phyloP scores from a whole-genome alignment of 257 asterid species.

The Solanum paucissectum region DNA sequence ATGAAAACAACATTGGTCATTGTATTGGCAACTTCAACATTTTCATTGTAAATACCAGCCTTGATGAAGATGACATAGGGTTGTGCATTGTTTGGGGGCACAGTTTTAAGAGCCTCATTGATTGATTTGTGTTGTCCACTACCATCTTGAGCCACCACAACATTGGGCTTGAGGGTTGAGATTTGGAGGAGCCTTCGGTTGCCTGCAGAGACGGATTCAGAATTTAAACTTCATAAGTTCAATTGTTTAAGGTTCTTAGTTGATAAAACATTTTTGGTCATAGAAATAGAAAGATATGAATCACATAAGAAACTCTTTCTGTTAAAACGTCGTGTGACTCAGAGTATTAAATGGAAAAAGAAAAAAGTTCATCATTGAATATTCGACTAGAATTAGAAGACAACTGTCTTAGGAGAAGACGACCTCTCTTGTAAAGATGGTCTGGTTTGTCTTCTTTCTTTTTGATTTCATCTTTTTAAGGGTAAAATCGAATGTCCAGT shows the following conservation, averaged over 20 bases:
- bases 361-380: neutral
- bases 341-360: neutral
- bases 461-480: too few relatives aligned
- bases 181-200: conserved; percentile 24
- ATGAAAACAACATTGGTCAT: conserved; percentile 26
- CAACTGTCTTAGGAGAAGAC: neutral
- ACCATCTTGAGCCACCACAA: conserved; percentile 65
- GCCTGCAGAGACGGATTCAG: neutral
- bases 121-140: conserved; percentile 43
- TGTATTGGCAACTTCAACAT: conserved; percentile 26
- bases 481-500: neutral
- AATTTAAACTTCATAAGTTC: neutral
- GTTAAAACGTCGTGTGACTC: neutral
- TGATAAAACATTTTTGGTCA: neutral
- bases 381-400: neutral
- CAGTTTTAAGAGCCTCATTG: conserved; percentile 36
- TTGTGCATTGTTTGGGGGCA: conserved; percentile 24
- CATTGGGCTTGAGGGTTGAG: conserved; percentile 24
- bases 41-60: conserved; percentile 56
- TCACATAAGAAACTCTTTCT: neutral
- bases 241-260: neutral
- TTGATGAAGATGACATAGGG: conserved; percentile 44
- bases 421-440: neutral
- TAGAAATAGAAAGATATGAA: neutral
- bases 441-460: too few relatives aligned